Evolutionary conservation across 2,329 filamentous ascomycete species (phyloP), one percentile per base, ranked within the genome.

Genomic region (Xylaria multiplex): DNA sequence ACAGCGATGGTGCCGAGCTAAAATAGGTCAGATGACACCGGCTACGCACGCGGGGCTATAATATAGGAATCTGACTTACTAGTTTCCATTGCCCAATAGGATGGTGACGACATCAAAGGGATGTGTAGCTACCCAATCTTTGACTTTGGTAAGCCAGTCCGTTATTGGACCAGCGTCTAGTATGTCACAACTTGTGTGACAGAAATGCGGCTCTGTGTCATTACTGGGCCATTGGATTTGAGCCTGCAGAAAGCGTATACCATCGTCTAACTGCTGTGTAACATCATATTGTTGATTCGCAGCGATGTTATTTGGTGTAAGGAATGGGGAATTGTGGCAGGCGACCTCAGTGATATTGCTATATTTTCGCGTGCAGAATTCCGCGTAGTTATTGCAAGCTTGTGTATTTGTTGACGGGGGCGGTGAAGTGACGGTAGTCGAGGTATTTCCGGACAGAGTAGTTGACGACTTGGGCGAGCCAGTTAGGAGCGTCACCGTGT

Each of bases 31-130:
- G 67, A 43, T 42, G 24, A 35, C 50, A 62, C 42, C 66, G 62
- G 19, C 24, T 27, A 4, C 5, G 0, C 50, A 35, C 9, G 43
- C 27, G 2, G 8, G 22, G 9, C 19, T 7, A n/a, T 16, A 24
- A 35, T 16, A 22, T 27, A 30, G 16, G 46, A 6, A 35, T 46
- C 16, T 13, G 32, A 69, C 73, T 67, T 72, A 77, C 76, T 91
- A 91, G 79, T 93, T 91, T 73, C 87, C 90, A 77, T 97, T 97
- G 64, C 90, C 93, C 57, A 97, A 89, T 19, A 97, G 83, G 69
- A 97, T 89, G 1, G 93, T 94, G 30, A 97, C 87, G 1, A 97
- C 91, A 70, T 97, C 94, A 80, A 93, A 95, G 0, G 93, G 93
- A 72, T 97, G 89, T 0, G 76, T 72, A 6, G 85, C 84, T 2